These are phyloP conservation scores for Rhodotorula diobovata DNA, from an alignment of 768 basidiomycete genomes.

Conservation along the genomic window DNA sequence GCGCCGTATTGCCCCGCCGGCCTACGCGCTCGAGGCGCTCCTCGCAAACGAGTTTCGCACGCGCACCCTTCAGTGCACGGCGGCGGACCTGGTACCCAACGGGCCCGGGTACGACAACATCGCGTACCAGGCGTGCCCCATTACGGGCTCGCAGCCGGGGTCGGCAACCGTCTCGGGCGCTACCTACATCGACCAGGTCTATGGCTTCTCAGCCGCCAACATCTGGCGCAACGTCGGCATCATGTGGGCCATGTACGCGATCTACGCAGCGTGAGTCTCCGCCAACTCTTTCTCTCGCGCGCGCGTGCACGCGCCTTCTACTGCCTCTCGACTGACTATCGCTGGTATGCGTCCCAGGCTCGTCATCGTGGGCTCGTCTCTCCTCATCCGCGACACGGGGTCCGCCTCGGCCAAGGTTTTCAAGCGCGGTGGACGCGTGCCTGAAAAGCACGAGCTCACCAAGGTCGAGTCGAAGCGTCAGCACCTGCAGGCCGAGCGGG, in stretches of 20 bases:
- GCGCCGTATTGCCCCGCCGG: constrained; percentile 18
- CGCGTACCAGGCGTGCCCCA: constrained; percentile 36
- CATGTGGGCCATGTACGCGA: constrained; percentile 6
- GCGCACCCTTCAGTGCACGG: constrained; percentile 8
- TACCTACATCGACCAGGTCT: constrained; percentile 27
- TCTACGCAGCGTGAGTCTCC: too few relatives aligned
- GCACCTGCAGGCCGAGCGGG: not conserved
- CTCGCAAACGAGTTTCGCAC: constrained; percentile 40
- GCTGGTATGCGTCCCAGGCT: constrained; percentile 32
- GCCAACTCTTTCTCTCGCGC: too few relatives aligned
- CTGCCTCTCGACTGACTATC: not conserved
- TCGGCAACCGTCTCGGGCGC: constrained; percentile 17
- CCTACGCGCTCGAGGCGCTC: constrained; percentile 41
- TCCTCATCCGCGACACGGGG: constrained; percentile 30
- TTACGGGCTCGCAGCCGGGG: constrained; percentile 34
- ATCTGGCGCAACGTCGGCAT: constrained; percentile 27
- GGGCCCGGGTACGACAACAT: constrained; percentile 18
- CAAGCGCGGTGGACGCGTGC: constrained; percentile 10
- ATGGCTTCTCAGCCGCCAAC: not conserved
- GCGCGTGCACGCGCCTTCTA: not conserved
- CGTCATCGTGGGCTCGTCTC: constrained; percentile 42
- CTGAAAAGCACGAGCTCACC: constrained; percentile 1
- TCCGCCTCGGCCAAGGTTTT: constrained; percentile 23
- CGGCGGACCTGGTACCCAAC: constrained; percentile 13
- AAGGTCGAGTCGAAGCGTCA: not conserved